phyloP scores from a whole-genome alignment of 371 early-diverging fungal genomes.

The Mucor saturninus region DNA sequence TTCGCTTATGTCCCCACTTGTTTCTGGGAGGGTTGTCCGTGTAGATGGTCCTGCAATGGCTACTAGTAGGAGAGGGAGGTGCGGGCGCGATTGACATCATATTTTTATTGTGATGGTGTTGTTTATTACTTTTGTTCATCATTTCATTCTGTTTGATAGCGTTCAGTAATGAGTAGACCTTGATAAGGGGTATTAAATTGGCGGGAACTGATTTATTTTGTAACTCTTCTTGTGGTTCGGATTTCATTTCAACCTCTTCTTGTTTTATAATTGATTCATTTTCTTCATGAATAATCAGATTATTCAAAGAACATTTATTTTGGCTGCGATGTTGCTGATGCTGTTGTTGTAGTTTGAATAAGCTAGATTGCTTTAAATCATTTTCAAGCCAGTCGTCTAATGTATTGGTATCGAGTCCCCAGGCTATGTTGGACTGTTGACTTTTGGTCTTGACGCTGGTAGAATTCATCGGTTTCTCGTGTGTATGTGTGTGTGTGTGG shows the following conservation, averaged over 20 bases:
- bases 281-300: not conserved
- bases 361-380: conserved; percentile 34
- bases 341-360: conserved; percentile 9
- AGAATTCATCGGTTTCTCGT: not conserved
- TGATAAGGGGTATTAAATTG: conserved; percentile 16
- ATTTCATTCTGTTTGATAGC: conserved; percentile 15
- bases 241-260: not conserved
- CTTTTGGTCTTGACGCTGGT: not conserved
- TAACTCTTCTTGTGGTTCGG: not conserved
- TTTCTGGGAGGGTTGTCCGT: not conserved
- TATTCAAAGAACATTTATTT: conserved; percentile 11
- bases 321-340: conserved; percentile 3
- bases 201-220: not conserved
- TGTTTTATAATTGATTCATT: not conserved
- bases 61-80: conserved; percentile 16
- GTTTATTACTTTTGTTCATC: not conserved
- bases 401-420: conserved; percentile 24
- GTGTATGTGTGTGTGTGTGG: not conserved
- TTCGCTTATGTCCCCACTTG: not conserved
- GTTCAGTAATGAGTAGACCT: conserved; percentile 10
- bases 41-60: not conserved
- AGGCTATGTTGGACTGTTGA: not conserved
- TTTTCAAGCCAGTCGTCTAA: conserved; percentile 46
- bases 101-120: not conserved
- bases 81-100: not conserved